A percentile compares a stretch with the other conserved stretches of the same genome.
Conservation (phyloP, 2,329 filamentous ascomycete species). For the Epichloe festucae region DNA sequence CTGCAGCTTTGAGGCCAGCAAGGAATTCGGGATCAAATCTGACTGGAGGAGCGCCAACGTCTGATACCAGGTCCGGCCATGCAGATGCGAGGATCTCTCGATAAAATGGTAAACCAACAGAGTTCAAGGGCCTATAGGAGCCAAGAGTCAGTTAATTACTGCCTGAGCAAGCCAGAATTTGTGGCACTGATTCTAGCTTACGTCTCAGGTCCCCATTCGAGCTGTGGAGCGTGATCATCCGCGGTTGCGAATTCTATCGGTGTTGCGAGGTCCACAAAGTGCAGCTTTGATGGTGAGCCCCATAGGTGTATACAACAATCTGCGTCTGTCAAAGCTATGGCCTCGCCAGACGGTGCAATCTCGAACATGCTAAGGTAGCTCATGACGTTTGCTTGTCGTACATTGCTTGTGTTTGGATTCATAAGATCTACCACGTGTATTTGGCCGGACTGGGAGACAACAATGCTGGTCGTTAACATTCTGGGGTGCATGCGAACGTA, state of each 20-base stretch:
- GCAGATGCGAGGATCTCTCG: conserved; percentile 75
- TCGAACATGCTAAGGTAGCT: conserved; percentile 69
- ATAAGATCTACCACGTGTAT: conserved; percentile 93
- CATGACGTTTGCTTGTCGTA: conserved; percentile 69
- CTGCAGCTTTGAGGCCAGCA: conserved; percentile 53
- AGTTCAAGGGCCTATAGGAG: conserved; percentile 55
- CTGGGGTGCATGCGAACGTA: conserved; percentile 95
- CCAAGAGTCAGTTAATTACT: conserved; percentile 5
- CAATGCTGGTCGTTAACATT: conserved; percentile 88
- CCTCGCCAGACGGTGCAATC: conserved; percentile 77
- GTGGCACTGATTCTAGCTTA: conserved; percentile 26
- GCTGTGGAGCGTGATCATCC: conserved; percentile 39
- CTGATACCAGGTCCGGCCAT: conserved; percentile 78
- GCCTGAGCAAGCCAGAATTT: neutral
- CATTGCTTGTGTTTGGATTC: conserved; percentile 78
- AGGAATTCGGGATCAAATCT: conserved; percentile 63
- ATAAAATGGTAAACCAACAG: conserved; percentile 87
- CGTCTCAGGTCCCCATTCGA: conserved; percentile 62
- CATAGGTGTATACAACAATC: conserved; percentile 74
- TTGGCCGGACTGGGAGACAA: conserved; percentile 82
- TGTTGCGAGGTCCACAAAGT: conserved; percentile 71
- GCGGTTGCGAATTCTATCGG: conserved; percentile 67
- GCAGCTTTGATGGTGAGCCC: conserved; percentile 75
- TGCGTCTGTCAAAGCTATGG: conserved; percentile 66
- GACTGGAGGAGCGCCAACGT: conserved; percentile 69